Percentiles rank a stretch among this genome's conserved stretches.
Evolutionary conservation across 495 filamentous ascomycete genomes (phyloP).

Genomic region (Trichoderma erinaceum): DNA sequence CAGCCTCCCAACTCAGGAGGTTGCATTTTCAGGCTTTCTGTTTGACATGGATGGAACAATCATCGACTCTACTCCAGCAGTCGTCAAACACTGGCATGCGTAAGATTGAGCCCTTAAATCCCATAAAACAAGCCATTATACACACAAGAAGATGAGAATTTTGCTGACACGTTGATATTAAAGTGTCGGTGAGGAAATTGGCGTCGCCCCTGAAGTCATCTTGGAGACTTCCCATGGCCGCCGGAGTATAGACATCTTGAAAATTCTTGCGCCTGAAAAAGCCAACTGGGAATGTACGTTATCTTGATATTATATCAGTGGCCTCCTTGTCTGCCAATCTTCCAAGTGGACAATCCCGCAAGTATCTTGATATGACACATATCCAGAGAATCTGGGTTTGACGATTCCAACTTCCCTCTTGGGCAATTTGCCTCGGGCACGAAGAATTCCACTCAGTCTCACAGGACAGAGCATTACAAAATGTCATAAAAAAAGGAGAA

Average conservation of each 20-base stretch:
- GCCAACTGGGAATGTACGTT: constrained; percentile 88
- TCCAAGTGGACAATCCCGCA: background rate
- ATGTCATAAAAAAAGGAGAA: background rate
- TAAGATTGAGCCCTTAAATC: constrained; percentile 33
- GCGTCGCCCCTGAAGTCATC: constrained; percentile 74
- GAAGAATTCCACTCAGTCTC: no score
- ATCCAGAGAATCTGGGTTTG: no score
- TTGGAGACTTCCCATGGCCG: constrained; percentile 85
- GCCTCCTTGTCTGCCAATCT: background rate
- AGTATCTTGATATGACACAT: background rate
- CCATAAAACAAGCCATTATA: background rate
- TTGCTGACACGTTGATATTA: constrained; percentile 19
- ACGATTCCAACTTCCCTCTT: background rate
- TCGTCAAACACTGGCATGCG: constrained; percentile 89
- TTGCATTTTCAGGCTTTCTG: constrained; percentile 68
- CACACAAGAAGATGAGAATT: background rate
- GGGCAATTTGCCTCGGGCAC: background rate
- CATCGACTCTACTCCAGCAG: constrained; percentile 72
- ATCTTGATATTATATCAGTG: constrained; percentile 10
- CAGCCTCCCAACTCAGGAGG: constrained; percentile 51
- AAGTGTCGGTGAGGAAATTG: constrained; percentile 76
- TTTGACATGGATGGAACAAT: constrained; percentile 93
- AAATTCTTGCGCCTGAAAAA: constrained; percentile 65
- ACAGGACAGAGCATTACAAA: background rate
- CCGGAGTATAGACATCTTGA: constrained; percentile 72